Evolutionary conservation across 306 rosid genomes (phyloP), one percentile per base, ranked within the genome.

Genomic region (Sesbania bispinosa): DNA sequence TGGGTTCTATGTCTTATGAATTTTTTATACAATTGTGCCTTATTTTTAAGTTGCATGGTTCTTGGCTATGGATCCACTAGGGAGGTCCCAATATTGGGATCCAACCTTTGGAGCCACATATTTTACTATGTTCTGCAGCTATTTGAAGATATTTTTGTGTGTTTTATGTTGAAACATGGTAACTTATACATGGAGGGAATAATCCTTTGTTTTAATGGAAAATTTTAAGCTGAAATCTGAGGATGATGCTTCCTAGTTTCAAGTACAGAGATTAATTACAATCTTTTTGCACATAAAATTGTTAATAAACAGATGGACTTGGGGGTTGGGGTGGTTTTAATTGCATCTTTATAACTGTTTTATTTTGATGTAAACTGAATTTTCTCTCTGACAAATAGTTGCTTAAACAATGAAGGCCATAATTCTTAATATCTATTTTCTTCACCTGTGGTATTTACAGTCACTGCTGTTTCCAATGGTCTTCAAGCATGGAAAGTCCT

Each of bases 401-500:
- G 57, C 45, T 61, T 57, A 16, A 54, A 52, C 19, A 33, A 38
- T 48, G 46, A 58, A 73, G 14, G 21, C 45, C 62, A 52, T 18
- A 38, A 64, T 59, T 52, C 39, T 63, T 24, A 24, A 51, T 20
- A 27, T 38, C 13, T 6, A 54, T 74, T 27, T 30, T 30, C 75
- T 72, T n/a, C 33, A 43, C 21, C 61, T 71, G 35, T 81, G 80
- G 66, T 74, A 39, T 80, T 67, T 53, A 60, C 89, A 88, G 95
- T 86, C 54, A 77, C 64, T 64, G 87, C 89, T 18, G 95, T 84
- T 69, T 83, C 85, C 9, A 81, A 79, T 83, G 93, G 90, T 53
- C 83, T 83, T 66, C 84, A 81, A 79, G 88, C 93, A 9, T 85
- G 89, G 93, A 77, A 79, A 77, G 57, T 71, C 32, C 77, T 88